Percentiles rank a stretch among this genome's conserved stretches.
Evolutionary conservation across 352 stramenopile species (phyloP).

Genomic region (Phytophthora sp.): DNA sequence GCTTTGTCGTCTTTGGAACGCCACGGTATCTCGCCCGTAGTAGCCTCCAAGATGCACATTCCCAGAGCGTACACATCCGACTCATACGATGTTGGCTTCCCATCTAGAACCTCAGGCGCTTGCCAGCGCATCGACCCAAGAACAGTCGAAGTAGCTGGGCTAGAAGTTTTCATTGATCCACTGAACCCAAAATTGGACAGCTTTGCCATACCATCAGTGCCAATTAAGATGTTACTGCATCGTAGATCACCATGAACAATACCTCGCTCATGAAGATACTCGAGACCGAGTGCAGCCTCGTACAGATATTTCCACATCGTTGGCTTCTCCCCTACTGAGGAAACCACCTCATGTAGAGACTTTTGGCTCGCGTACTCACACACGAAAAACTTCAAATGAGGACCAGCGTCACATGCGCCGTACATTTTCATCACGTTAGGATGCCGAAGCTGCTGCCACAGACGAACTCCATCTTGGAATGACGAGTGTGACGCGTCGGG

Average conservation of each 20-base stretch:
- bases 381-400: conserved; percentile 17
- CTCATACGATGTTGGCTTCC: background rate
- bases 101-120: conserved; percentile 18
- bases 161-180: background rate
- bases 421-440: conserved; percentile 35
- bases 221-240: conserved; percentile 13
- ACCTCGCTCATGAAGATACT: conserved; percentile 13
- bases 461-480: conserved; percentile 9
- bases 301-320: conserved; percentile 12
- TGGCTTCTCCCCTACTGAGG: no score
- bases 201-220: conserved; percentile 7
- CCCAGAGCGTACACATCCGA: conserved; percentile 33
- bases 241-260: conserved; percentile 10
- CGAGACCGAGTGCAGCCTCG: conserved; percentile 18
- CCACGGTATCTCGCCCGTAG: conserved; percentile 6
- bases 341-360: conserved; percentile 6
- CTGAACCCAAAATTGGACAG: conserved; percentile 10
- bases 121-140: conserved; percentile 11
- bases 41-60: conserved; percentile 36
- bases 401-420: conserved; percentile 12
- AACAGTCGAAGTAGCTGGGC: background rate
- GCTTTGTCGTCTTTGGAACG: background rate
- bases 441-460: conserved; percentile 25
- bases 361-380: conserved; percentile 17
- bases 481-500: background rate